Conservation (phyloP, 192 early-diverging fungal genomes). For the Phycomyces blakesleeanus region DNA sequence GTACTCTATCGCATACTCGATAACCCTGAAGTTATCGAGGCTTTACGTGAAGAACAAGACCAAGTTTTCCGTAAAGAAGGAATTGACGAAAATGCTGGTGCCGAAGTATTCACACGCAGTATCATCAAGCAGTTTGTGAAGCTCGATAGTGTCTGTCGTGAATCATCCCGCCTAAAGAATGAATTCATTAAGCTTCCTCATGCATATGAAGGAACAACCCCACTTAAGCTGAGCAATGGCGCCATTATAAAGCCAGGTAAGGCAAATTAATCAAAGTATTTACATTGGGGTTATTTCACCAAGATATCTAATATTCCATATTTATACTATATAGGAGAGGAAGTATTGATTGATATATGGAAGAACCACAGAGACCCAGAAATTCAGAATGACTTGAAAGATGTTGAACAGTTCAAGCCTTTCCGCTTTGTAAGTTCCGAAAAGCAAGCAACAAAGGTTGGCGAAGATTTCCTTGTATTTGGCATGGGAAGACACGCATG, state of each 20-base stretch:
- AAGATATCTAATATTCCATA: conserved; percentile 15
- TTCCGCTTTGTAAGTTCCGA: conserved; percentile 34
- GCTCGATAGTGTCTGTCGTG: conserved; percentile 27
- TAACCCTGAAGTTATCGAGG: conserved; percentile 14
- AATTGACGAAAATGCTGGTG: neutral
- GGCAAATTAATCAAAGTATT: too few species aligned
- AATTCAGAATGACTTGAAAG: neutral
- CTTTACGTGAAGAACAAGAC: conserved; percentile 24
- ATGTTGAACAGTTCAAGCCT: conserved; percentile 31
- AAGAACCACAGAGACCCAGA: neutral
- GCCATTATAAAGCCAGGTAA: neutral
- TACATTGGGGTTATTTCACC: too few species aligned
- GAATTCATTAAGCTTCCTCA: conserved; percentile 26
- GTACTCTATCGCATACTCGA: conserved; percentile 18
- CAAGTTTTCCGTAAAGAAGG: conserved; percentile 23
- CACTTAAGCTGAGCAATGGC: conserved; percentile 34
- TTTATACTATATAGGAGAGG: conserved; percentile 3
- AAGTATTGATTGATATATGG: conserved; percentile 30
- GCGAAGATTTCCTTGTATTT: conserved; percentile 34
- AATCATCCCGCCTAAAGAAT: conserved; percentile 21
- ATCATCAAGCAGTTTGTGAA: conserved; percentile 26
- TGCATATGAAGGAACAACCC: conserved; percentile 8
- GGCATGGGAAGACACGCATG: conserved; percentile 46
- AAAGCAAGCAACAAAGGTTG: conserved; percentile 29
- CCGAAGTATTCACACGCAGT: conserved; percentile 20